Evolutionary conservation across 768 basidiomycete species (phyloP).

Genomic region (Mycena galopus): DNA sequence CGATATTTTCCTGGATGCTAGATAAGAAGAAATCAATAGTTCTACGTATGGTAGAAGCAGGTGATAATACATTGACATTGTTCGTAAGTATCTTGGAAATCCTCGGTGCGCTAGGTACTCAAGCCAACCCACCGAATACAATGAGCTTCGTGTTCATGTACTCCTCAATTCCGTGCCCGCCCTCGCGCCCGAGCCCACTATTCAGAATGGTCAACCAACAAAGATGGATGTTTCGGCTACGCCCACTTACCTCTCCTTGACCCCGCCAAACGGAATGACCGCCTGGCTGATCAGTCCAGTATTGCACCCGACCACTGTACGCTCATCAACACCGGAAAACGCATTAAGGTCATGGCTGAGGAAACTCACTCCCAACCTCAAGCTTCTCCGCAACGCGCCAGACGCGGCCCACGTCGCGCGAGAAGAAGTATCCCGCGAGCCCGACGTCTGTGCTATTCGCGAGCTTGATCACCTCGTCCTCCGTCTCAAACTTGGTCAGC

Average conservation of each 20-base stretch:
- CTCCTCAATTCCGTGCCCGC: conserved; percentile 91
- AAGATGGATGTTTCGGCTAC: neutral
- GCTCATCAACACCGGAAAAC: neutral
- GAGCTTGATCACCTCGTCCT: conserved; percentile 89
- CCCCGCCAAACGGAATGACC: conserved; percentile 88
- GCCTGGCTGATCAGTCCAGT: conserved; percentile 85
- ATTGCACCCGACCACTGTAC: conserved; percentile 79
- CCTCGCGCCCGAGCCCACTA: conserved; percentile 80
- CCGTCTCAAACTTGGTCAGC: conserved; percentile 90
- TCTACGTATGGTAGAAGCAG: neutral
- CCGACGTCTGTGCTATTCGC: conserved; percentile 90
- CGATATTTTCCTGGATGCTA: neutral
- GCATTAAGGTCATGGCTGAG: neutral
- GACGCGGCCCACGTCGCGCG: conserved; percentile 84
- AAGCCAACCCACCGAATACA: conserved; percentile 77
- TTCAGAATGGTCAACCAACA: neutral
- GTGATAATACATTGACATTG: conserved; percentile 9
- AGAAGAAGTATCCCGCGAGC: conserved; percentile 95
- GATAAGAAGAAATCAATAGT: neutral
- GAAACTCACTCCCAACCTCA: conserved; percentile 84
- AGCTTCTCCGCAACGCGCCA: conserved; percentile 96
- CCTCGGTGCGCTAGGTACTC: neutral
- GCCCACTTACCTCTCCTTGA: conserved; percentile 76
- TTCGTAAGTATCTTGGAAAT: neutral
- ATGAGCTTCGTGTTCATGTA: conserved; percentile 89